Base-by-base conservation (phyloP, 306 rosid species). In the Rosa persica region DNA sequence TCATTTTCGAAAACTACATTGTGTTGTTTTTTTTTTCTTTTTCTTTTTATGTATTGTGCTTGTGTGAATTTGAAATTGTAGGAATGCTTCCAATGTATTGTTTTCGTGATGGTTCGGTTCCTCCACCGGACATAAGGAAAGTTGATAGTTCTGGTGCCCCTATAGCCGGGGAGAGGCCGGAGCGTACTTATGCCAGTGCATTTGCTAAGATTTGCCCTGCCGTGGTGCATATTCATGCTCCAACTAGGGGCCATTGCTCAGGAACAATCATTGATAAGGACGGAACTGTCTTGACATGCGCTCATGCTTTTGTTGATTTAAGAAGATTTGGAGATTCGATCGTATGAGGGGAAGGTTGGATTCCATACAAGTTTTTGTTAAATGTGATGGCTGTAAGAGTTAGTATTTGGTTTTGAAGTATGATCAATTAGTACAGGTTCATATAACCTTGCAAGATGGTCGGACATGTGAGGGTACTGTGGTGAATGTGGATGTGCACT, bases 161-260 rank as follows among this genome's bases (percentile, higher is more conserved):
- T 38, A 49, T 12, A n/a, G 75, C 79, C 39, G 79, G 66, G 70
- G 84, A 69, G 76, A 80, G 70, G 16, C 85, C 87, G 10, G 86
- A 85, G 73, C 79, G 91, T 82, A 81, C 97, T 34, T 82, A 92
- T 82, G 97, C 97, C 20, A 90, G 86, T 80, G 98, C 98, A 0
- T 96, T 94, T 46, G 92, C 98, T 19, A 84, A 73, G 82, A 93
- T 89, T 2, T 90, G 83, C 6, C 97, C 97, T 69, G 91, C 98
- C 49, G 98, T 94, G 75, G 98, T 94, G 13, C 90, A 94, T 66
- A 74, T 94, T 70, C 76, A 91, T 34, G 80, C 82, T 83, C 81
- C 90, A 22, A 90, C 79, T 38, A 86, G 44, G 86, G 76, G 91
- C 47, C 81, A 78, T 30, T 30, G n/a, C n/a, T n/a, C n/a, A n/a